Evolutionary conservation across 2,329 filamentous ascomycete species (phyloP).

Genomic region (Colletotrichum navitas): DNA sequence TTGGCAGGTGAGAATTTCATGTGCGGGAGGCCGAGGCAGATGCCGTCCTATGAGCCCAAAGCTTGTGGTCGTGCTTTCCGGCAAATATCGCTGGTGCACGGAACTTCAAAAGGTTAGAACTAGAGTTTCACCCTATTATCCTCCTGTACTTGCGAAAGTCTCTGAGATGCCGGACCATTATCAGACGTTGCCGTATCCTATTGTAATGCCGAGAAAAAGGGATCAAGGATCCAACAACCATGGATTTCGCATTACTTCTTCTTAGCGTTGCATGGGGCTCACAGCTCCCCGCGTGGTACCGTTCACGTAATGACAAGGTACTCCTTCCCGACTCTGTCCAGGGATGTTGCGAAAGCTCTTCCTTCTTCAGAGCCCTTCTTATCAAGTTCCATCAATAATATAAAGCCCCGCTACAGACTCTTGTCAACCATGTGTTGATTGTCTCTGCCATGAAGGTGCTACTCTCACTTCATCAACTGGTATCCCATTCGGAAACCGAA

Average conservation of each 20-base stretch:
- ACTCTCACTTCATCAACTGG: slow-evolving; percentile 15
- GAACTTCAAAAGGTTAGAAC: neutral
- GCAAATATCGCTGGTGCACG: slow-evolving; percentile 13
- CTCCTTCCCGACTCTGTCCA: neutral
- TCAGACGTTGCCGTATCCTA: slow-evolving; percentile 14
- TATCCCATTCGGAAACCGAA: slow-evolving; percentile 20
- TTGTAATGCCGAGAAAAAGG: neutral
- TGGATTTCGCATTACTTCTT: slow-evolving; percentile 7
- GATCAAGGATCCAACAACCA: neutral
- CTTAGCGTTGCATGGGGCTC: neutral
- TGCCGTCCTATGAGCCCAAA: slow-evolving; percentile 3
- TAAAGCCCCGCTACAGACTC: slow-evolving; percentile 3
- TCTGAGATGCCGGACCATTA: neutral
- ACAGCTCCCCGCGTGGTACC: slow-evolving; percentile 1
- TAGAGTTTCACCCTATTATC: neutral
- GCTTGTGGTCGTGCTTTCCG: neutral
- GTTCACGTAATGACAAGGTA: slow-evolving; percentile 24
- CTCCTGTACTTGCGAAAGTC: neutral
- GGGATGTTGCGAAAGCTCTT: neutral
- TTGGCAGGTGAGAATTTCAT: neutral
- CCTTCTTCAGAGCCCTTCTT: neutral
- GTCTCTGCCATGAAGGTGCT: slow-evolving; percentile 8
- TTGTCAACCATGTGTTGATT: neutral
- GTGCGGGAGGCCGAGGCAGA: neutral
- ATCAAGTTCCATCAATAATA: neutral